Conservation (phyloP, 2,329 filamentous ascomycete species). For the Diplodia sapinea region DNA sequence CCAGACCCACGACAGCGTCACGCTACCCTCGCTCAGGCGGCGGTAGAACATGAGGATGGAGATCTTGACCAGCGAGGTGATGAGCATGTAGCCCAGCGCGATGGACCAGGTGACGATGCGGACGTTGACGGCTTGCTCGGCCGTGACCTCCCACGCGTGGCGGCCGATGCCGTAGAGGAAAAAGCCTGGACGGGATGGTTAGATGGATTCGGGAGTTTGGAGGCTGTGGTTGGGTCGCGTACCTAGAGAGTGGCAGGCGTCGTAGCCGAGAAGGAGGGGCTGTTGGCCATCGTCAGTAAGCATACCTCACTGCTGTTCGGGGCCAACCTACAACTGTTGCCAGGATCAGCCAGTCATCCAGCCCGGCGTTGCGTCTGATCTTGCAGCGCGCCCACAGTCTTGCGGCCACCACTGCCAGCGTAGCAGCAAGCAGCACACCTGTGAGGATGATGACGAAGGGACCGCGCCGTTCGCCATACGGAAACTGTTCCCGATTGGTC, state of each 20-base stretch:
- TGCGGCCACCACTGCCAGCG: not conserved
- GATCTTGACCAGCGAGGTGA: constrained; percentile 42
- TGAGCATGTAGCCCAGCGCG: constrained; percentile 36
- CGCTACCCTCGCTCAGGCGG: constrained; percentile 46
- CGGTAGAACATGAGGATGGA: constrained; percentile 52
- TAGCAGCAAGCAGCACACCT: not conserved
- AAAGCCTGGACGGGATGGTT: not conserved
- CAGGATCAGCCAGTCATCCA: constrained; percentile 20
- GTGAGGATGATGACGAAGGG: not conserved
- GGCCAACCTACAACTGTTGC: not conserved
- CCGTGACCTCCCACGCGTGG: constrained; percentile 14
- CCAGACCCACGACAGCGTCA: constrained; percentile 49
- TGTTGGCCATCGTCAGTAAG: not conserved
- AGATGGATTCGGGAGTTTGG: not conserved
- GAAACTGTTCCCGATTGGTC: not conserved
- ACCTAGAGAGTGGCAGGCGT: constrained; percentile 9
- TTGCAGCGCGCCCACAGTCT: constrained; percentile 25
- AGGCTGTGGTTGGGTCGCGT: not conserved
- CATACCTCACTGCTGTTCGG: too few species aligned
- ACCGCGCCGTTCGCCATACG: constrained; percentile 10
- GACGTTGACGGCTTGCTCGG: not conserved
- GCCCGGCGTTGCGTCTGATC: constrained; percentile 13
- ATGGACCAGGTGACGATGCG: constrained; percentile 18
- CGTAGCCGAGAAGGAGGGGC: not conserved
- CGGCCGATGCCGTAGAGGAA: constrained; percentile 14